phyloP scores from a whole-genome alignment of 106 monocot genomes.

The Vanilla planifolia region DNA sequence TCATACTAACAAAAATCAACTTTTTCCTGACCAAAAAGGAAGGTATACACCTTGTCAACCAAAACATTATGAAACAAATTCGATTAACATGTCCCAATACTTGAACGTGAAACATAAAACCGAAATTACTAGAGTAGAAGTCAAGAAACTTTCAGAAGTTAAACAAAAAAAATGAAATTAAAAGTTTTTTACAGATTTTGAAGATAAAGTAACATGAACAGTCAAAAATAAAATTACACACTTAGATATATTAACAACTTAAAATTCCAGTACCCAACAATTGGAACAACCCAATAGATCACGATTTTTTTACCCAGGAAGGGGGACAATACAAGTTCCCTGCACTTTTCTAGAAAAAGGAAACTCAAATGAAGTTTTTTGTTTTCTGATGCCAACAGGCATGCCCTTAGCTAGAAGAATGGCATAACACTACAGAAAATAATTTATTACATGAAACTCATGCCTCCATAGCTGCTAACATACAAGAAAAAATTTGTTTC shows the following conservation, averaged over 20 bases:
- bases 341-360: too few relatives aligned
- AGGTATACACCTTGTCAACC: neutral
- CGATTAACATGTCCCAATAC: slow-evolving; percentile 6
- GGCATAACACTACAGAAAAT: too few relatives aligned
- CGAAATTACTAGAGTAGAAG: neutral
- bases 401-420: too few relatives aligned
- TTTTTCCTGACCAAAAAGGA: neutral
- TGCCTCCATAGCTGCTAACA: too few relatives aligned
- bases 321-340: too few relatives aligned
- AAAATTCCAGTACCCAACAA: too few relatives aligned
- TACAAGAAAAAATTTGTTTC: too few relatives aligned
- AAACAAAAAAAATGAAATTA: neutral
- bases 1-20: neutral
- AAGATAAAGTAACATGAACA: neutral
- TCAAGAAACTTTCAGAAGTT: neutral
- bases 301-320: too few relatives aligned
- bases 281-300: too few relatives aligned
- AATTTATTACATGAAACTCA: too few relatives aligned
- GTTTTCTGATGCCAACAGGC: too few relatives aligned
- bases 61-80: neutral
- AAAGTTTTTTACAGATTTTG: neutral
- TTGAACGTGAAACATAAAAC: neutral
- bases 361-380: too few relatives aligned
- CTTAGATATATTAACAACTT: neutral
- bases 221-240: slow-evolving; percentile 1